phyloP scores from a whole-genome alignment of 257 asterid genomes.

The Fraxinus excelsior region DNA sequence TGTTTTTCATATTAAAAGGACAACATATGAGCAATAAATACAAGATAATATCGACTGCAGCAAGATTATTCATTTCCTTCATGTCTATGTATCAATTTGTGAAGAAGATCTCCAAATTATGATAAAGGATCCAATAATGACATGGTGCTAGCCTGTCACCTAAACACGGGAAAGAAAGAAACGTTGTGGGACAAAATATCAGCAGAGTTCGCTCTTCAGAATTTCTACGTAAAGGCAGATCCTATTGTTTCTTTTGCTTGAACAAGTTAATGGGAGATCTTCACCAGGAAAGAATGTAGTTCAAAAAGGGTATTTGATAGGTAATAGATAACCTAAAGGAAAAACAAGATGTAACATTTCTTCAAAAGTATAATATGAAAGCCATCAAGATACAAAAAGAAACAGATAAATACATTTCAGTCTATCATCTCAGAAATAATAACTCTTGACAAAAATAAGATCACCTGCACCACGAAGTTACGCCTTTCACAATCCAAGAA shows the following conservation, averaged over 20 bases:
- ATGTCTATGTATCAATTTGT: not conserved
- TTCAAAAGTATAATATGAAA: no score
- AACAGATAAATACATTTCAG: not conserved
- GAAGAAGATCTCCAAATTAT: not conserved
- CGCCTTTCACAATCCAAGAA: constrained; percentile 93
- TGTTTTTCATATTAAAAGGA: no score
- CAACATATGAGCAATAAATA: not conserved
- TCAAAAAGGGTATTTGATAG: not conserved
- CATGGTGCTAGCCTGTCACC: not conserved
- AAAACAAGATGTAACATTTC: not conserved
- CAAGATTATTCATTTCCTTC: not conserved
- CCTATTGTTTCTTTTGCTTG: no score
- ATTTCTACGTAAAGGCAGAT: not conserved
- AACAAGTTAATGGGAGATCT: not conserved
- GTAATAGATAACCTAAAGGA: not conserved
- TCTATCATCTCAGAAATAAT: not conserved
- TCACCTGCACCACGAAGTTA: constrained; percentile 91
- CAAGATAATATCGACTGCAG: not conserved
- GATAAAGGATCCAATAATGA: not conserved
- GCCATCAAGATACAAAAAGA: not conserved
- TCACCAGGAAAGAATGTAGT: not conserved
- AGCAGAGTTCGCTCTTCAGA: not conserved
- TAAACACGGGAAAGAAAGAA: not conserved
- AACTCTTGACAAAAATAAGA: not conserved
- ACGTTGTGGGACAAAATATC: not conserved